Evolutionary conservation across 179 eudicot species (phyloP), one percentile per base, ranked within the genome.

Genomic region (Patellifolia procumbens): DNA sequence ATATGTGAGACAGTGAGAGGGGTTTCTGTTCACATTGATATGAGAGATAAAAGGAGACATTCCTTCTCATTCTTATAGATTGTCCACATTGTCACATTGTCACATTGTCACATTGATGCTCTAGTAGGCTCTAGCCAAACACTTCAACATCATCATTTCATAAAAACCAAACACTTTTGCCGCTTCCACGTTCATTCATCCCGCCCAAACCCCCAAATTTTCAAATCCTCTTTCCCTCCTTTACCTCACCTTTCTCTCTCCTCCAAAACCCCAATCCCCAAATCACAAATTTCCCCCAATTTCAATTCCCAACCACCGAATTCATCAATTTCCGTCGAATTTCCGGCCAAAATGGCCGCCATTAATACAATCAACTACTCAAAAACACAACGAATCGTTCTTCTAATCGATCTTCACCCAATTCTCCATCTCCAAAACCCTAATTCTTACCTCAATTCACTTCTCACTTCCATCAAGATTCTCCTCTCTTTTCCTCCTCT

Each of bases 351-450:
- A 51, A 88, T 85, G 92, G 78, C 85, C 19, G 77, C 22, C 1
- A 82, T 69, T 5, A 66, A 70, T 7, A 68, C 81, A 16, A 29
- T 80, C 7, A 66, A 86, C 64, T 86, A 70, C 86, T 78, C 88
- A 5, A 72, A 74, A 72, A 87, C 97, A 3, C 84, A 86, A 66
- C 79, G 97, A 55, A 83, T 92, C 56, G 82, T 91, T 66, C 86
- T 92, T 62, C 80, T 91, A 64, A 80, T 92, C 74, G 97, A 92
- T 69, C 88, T 91, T 26, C 74, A 80, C 48, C 97, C 96, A 2
- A 65, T 89, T 39, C 68, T 84, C 66, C 75, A 77, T 46, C 82
- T 79, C 76, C 81, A 69, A 73, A 87, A 85, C 84, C 92, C 96
- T 72, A 76, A 70, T 5, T 55, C 83, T 2, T 91, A 89, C 70